Evolutionary conservation across 108 stramenopile genomes (phyloP).

Genomic region (Schizochytrium sp.): DNA sequence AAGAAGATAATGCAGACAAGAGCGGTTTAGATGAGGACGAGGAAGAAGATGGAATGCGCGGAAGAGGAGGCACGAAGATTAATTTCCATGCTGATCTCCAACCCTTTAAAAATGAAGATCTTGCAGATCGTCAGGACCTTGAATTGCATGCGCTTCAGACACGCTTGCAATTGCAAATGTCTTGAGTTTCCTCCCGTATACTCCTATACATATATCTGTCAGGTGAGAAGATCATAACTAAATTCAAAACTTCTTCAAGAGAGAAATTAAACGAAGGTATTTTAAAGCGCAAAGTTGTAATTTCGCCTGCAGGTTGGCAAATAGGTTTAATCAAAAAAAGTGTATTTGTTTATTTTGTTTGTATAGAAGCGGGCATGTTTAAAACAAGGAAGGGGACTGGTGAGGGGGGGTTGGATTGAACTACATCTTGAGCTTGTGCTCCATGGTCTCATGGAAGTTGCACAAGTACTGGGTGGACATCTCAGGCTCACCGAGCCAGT

Average conservation of each 20-base stretch:
- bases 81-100: background rate
- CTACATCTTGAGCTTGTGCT: conserved; percentile 59
- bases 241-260: background rate
- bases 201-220: background rate
- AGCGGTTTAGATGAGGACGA: background rate
- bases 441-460: conserved; percentile 55
- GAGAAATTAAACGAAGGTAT: background rate
- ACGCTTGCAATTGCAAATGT: background rate
- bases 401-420: background rate
- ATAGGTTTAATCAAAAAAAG: no score
- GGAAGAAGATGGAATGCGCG: background rate
- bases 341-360: background rate
- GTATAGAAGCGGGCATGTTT: background rate
- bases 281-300: background rate
- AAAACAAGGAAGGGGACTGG: background rate
- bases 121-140: background rate
- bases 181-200: no score
- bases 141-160: conserved; percentile 1
- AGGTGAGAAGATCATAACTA: background rate
- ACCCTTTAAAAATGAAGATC: background rate
- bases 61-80: background rate
- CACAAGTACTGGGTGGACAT: conserved; percentile 35
- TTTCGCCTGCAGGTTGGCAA: no score
- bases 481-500: conserved; percentile 61
- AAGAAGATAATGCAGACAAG: background rate